Conservation (phyloP, 768 basidiomycete genomes). For the Dacryopinax primogenitus region DNA sequence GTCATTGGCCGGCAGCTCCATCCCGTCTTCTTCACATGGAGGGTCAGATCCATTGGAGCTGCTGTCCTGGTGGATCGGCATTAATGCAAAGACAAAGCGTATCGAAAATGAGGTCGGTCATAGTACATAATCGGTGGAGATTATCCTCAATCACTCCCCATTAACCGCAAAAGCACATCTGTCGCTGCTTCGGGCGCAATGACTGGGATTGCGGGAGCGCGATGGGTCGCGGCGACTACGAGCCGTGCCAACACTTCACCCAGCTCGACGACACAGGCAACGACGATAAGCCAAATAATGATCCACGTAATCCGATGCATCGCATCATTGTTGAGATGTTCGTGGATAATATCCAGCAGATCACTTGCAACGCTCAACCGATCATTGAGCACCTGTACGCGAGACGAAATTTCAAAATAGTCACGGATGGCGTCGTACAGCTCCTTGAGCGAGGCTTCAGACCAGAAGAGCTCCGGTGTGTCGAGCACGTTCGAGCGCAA, state of each 20-base stretch:
- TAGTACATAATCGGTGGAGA: neutral
- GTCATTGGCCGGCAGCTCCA: too few species aligned
- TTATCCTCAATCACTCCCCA: neutral
- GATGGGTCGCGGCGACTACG: conserved; percentile 43
- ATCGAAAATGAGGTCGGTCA: neutral
- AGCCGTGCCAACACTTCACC: conserved; percentile 73
- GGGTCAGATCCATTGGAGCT: too few species aligned
- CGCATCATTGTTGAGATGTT: conserved; percentile 76
- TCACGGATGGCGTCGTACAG: conserved; percentile 87
- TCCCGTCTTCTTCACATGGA: neutral
- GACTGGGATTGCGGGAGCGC: neutral
- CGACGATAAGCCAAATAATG: conserved; percentile 70
- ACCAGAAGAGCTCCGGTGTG: conserved; percentile 90
- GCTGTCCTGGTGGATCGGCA: too few species aligned
- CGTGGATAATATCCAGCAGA: conserved; percentile 82
- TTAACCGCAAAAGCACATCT: neutral
- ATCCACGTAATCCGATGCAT: conserved; percentile 86
- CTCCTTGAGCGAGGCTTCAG: conserved; percentile 75
- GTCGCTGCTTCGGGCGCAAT: neutral
- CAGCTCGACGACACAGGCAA: conserved; percentile 77
- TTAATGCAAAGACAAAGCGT: neutral
- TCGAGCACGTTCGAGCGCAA: conserved; percentile 87
- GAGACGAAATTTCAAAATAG: conserved; percentile 80
- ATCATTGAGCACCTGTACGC: conserved; percentile 79
- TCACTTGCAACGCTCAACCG: conserved; percentile 77